Base-by-base conservation (phyloP, 116 monocot species). In the Cymodocea nodosa region DNA sequence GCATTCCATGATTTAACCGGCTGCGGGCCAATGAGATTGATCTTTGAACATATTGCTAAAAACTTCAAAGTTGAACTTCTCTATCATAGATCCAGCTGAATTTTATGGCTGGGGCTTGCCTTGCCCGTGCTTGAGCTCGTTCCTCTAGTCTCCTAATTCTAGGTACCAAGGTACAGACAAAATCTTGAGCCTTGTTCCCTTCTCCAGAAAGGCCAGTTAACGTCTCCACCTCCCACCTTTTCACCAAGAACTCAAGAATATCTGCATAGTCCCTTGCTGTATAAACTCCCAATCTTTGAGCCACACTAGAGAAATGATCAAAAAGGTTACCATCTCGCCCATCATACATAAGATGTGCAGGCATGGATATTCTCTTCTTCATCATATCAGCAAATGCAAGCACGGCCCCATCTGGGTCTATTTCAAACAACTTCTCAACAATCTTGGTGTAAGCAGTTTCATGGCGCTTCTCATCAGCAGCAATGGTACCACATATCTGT, bases 371-470 rank as follows among this genome's bases (percentile, higher is more conserved):
- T 50, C 70, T 76, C 70, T 76, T 76, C 55, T 20, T 63, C 75
- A 76, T 76, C 75, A 76, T 76, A 63, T 76, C 75, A 18, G 52
- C 69, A 57, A 76, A 70, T 34, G 70, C 69, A 35, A 69, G 69
- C 20, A 76, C 50, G 19, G 75, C 62, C 9, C 49, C 69, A 19
- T 76, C 64, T 62, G 75, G 70, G 50, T 76, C 75, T 30, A 70
- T 65, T 49, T 76, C 75, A 36, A 76, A 70, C 23, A 76, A 58
- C 52, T 76, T 76, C 63, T 76, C 70, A 23, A 76, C 75, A 7
- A 76, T 76, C 75, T 76, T 76, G 7, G 70, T 44, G 48, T 76
- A 76, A 14, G 75, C 75, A 40, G 40, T 76, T 55, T 76, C 75
- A 57, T 76, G 75, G 0, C 75, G 75, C 52, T 70, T 76, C 70